Evolutionary conservation across 176 grass and related monocot genomes (phyloP), one percentile per base, ranked within the genome.

Genomic region (Bonia amplexicaulis): DNA sequence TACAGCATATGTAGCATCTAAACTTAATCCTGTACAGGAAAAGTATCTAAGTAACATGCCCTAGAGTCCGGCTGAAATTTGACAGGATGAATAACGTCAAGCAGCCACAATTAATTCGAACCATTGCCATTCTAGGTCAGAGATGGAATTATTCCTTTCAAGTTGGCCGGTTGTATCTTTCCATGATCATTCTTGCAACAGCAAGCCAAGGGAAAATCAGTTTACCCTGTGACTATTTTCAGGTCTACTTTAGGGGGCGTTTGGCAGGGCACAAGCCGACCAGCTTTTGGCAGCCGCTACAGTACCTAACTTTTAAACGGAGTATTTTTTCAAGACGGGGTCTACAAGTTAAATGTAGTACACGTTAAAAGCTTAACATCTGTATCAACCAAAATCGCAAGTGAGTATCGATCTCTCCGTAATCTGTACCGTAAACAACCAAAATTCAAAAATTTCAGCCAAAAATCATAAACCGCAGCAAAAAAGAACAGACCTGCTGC

Each of bases 161-260:
- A 53, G 46, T 83, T 82, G 66, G 44, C 23, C 20, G 58, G 44
- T 2, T 40, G 47, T 58, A 39, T 33, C 66, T 63, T 58, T 77
- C 83, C 51, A 65, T 55, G 64, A 82, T 66, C 37, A 59, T 57
- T 66, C 37, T 7, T 72, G 79, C 49, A 52, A 79, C 80, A 74
- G 52, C 52, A 74, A 84, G 16, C 69, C 75, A 80, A 63, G n/a
- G 2, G 52, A 54, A 45, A 20, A 46, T 23, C 74, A 74, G 29
- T 51, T 51, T 42, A 67, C 47, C 68, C 44, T 11, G 8, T 40
- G 59, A 83, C 74, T 83, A 9, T 87, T 83, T 79, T 61, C 59
- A 53, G 48, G 67, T 74, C 89, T 73, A 29, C 66, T 67, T 58
- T 61, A 86, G n/a, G n/a, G n/a, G n/a, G n/a, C n/a, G n/a, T n/a